Conservation (phyloP, 164 flowering plant species). For the Nelumbo lutea region DNA sequence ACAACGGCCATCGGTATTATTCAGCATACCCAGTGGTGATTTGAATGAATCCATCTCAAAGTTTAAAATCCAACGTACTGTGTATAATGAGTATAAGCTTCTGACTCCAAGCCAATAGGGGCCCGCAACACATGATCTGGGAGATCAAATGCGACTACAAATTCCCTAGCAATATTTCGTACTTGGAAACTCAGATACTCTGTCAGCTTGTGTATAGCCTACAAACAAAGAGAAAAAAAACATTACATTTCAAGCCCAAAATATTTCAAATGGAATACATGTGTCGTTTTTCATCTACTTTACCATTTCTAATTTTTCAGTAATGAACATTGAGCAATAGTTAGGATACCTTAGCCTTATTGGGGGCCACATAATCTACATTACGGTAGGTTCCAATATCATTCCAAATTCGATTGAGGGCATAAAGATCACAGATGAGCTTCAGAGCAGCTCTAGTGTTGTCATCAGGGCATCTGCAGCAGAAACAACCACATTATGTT, state of each 20-base stretch:
- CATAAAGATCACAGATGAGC: slow-evolving; percentile 91
- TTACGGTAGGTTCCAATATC: slow-evolving; percentile 96
- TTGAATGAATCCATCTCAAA: no score
- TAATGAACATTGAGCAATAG: not conserved
- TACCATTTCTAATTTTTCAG: not conserved
- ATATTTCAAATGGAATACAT: not conserved
- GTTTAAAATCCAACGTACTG: slow-evolving; percentile 62
- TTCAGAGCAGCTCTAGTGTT: slow-evolving; percentile 63
- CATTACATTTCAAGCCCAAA: not conserved
- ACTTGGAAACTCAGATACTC: slow-evolving; percentile 90
- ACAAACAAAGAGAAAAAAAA: slow-evolving; percentile 17
- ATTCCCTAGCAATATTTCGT: slow-evolving; percentile 65
- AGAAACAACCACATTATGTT: slow-evolving; percentile 6
- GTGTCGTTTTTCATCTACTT: not conserved
- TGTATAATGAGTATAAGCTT: slow-evolving; percentile 74
- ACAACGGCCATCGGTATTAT: no score
- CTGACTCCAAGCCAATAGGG: slow-evolving; percentile 79
- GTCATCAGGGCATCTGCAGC: slow-evolving; percentile 70
- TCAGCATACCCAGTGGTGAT: no score
- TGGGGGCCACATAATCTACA: slow-evolving; percentile 96
- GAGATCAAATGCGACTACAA: slow-evolving; percentile 81
- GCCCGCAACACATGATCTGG: slow-evolving; percentile 80
- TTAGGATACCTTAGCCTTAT: slow-evolving; percentile 86
- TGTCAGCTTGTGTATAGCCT: slow-evolving; percentile 94
- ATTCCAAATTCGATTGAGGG: slow-evolving; percentile 89